phyloP scores from a whole-genome alignment of 306 rosid species.

The Dicorynia guianensis region DNA sequence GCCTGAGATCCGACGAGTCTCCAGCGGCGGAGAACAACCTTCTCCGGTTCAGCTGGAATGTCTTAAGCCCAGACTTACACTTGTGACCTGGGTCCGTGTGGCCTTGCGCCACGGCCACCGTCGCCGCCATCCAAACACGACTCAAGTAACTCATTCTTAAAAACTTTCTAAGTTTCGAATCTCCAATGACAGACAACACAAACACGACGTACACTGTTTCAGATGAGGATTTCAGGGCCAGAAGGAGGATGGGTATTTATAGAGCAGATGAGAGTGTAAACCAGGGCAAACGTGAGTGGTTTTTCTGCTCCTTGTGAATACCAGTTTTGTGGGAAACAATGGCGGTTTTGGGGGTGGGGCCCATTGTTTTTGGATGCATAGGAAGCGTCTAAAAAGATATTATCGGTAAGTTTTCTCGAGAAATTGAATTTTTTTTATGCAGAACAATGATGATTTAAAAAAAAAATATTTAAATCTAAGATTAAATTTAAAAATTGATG shows the following conservation, averaged over 20 bases:
- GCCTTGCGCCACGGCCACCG: slow-evolving; percentile 52
- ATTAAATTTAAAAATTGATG: no score
- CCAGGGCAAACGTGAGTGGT: slow-evolving; percentile 23
- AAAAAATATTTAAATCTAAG: no score
- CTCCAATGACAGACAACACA: background rate
- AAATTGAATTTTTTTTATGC: background rate
- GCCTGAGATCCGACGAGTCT: slow-evolving; percentile 41
- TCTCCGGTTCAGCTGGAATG: slow-evolving; percentile 47
- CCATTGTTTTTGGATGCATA: background rate
- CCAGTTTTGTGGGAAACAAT: no score
- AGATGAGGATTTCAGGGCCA: background rate
- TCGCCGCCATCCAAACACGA: slow-evolving; percentile 61
- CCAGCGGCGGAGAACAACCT: slow-evolving; percentile 42
- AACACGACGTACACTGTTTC: background rate
- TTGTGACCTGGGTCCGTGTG: slow-evolving; percentile 48
- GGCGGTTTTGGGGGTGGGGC: background rate
- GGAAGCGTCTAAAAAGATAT: background rate
- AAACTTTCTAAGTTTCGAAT: background rate
- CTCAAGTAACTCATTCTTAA: slow-evolving; percentile 51
- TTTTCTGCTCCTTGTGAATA: background rate
- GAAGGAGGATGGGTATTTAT: background rate
- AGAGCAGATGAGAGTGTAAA: background rate
- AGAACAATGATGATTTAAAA: no score
- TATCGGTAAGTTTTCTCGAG: background rate
- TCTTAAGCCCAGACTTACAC: slow-evolving; percentile 49